A percentile compares a stretch with the other conserved stretches of the same genome.
Conservation (phyloP, 2,329 filamentous ascomycete genomes). For the Sphaerulina musiva region DNA sequence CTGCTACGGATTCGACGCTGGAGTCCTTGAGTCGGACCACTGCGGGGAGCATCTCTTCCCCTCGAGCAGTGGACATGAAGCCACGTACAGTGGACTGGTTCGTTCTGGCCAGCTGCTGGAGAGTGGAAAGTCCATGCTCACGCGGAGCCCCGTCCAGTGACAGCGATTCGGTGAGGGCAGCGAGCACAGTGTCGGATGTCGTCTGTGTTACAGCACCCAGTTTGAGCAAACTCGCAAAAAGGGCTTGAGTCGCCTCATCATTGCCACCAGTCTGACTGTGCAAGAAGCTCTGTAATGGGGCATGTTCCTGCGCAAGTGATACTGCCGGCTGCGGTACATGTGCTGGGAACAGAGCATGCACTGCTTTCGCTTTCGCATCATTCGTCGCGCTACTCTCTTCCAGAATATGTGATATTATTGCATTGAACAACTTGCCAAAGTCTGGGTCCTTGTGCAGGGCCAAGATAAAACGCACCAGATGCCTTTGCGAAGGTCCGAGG, state of each 20-base stretch:
- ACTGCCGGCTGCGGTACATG: conserved; percentile 34
- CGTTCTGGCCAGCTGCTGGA: conserved; percentile 37
- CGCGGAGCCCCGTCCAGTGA: conserved; percentile 28
- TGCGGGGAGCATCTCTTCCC: conserved; percentile 47
- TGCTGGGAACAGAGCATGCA: conserved; percentile 30
- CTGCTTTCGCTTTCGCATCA: conserved; percentile 19
- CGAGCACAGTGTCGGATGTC: conserved; percentile 36
- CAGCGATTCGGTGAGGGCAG: conserved; percentile 36
- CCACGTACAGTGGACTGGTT: conserved; percentile 38
- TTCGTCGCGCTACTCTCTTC: background rate
- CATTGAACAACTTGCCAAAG: conserved; percentile 30
- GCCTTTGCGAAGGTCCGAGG: conserved; percentile 60
- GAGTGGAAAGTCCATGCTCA: conserved; percentile 13
- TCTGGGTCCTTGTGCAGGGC: conserved; percentile 35
- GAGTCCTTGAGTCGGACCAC: conserved; percentile 51
- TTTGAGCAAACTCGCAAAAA: conserved; percentile 21
- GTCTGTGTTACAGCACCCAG: conserved; percentile 30
- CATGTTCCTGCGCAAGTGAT: conserved; percentile 32
- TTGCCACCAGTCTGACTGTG: background rate
- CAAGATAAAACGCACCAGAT: conserved; percentile 61
- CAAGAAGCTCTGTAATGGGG: conserved; percentile 10
- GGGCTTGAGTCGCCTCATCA: background rate
- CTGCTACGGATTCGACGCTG: conserved; percentile 45
- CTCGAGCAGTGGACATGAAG: conserved; percentile 42
- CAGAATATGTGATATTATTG: conserved; percentile 18